phyloP scores from a whole-genome alignment of 2,329 filamentous ascomycete species.

The Fusarium lateritium region DNA sequence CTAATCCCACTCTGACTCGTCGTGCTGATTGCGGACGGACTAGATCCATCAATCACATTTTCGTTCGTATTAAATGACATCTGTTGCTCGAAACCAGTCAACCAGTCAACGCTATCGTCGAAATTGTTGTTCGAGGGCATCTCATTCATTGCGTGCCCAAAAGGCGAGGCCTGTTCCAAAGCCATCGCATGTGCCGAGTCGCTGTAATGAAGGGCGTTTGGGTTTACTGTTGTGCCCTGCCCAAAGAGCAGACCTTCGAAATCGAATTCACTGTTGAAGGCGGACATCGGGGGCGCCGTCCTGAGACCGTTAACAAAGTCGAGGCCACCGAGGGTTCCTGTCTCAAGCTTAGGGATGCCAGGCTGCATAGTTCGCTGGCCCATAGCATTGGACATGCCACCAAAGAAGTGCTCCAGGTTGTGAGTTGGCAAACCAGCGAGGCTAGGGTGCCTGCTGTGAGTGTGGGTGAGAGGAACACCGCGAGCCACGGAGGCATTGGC shows the following conservation, averaged over 20 bases:
- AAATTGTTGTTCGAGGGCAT: slow-evolving; percentile 71
- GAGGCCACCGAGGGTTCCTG: slow-evolving; percentile 75
- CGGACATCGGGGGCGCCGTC: slow-evolving; percentile 78
- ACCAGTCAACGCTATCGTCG: slow-evolving; percentile 88
- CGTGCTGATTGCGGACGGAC: slow-evolving; percentile 95
- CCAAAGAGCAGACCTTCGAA: slow-evolving; percentile 75
- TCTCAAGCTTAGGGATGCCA: slow-evolving; percentile 87
- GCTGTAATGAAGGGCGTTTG: slow-evolving; percentile 85
- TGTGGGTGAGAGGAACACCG: slow-evolving; percentile 67
- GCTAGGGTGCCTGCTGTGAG: slow-evolving; percentile 81
- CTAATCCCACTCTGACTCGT: slow-evolving; percentile 93
- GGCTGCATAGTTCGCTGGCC: slow-evolving; percentile 77
- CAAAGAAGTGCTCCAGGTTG: slow-evolving; percentile 74
- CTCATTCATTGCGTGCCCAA: slow-evolving; percentile 70
- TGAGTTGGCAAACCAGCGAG: slow-evolving; percentile 76
- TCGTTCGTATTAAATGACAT: slow-evolving; percentile 81
- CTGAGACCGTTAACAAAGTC: slow-evolving; percentile 79
- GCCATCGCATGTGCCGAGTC: slow-evolving; percentile 79
- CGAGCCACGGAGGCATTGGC: slow-evolving; percentile 68
- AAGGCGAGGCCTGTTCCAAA: slow-evolving; percentile 74
- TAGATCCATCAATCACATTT: slow-evolving; percentile 90
- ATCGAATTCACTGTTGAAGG: slow-evolving; percentile 71
- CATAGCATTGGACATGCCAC: slow-evolving; percentile 79
- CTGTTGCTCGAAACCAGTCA: slow-evolving; percentile 83
- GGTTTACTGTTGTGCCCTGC: slow-evolving; percentile 76